Evolutionary conservation across 2,329 filamentous ascomycete species (phyloP), one percentile per base, ranked within the genome.

Genomic region (Ilyonectria destructans): DNA sequence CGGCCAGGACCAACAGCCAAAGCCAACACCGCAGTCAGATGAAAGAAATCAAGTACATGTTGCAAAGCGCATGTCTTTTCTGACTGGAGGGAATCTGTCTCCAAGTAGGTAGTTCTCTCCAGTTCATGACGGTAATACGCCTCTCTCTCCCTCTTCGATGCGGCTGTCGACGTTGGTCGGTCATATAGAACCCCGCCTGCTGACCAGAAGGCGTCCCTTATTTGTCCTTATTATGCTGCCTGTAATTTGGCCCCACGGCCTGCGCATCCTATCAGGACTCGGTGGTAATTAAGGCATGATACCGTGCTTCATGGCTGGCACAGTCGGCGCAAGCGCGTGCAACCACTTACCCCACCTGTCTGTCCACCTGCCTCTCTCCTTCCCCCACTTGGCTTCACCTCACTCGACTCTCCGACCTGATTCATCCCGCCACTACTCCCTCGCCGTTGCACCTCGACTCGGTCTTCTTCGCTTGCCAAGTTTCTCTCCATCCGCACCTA

Each of bases 311-410:
- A 33, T 33, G 6, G 8, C 46, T 49, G 3, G 15, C 17, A 49
- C 23, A 49, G 10, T 12, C 29, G 31, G 21, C 19, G 49, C 37
- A 56, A 35, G 19, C 52, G 56, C 48, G 40, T 57, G 48, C 55
- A 59, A 58, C 35, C 33, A 33, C 13, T 58, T 65, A 59, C 62
- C 62, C 62, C 62, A 65, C 62, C 49, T 45, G 48, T 55, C 62
- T 65, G 62, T 52, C 56, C 56, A 65, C 56, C n/a, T 40, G 56
- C 40, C 40, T 43, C 45, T 21, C 33, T 29, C 17, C 58, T 51
- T 57, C 46, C 29, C 58, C 57, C 26, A 40, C 56, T 49, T 61
- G 21, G 21, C 46, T 26, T 58, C 56, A 40, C 49, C 21, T 19
- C 35, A 61, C 17, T 31, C 49, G 12, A 45, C 33, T 45, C 51